Percentiles rank a stretch among this genome's conserved stretches.
These are phyloP conservation scores for Phellinidium pouzarii DNA, from an alignment of 1,284 basidiomycete genomes.

Conservation along the genomic window DNA sequence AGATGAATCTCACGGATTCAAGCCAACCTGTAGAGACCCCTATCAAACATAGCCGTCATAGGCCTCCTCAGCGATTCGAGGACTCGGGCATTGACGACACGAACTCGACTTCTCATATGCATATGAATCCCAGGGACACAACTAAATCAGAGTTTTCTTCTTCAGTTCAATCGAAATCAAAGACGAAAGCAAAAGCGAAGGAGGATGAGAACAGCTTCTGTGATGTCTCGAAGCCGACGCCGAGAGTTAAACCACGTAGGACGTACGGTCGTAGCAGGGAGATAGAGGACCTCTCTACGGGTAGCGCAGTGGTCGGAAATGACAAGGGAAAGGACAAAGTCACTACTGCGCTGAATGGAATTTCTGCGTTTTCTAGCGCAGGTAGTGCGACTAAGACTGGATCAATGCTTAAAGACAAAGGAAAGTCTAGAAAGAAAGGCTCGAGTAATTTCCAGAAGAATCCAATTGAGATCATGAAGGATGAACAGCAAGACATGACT, in stretches of 20 bases:
- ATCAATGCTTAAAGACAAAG: background rate
- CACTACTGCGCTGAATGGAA: too few relatives aligned
- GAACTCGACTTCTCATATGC: background rate
- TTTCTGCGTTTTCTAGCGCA: too few relatives aligned
- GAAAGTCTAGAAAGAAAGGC: background rate
- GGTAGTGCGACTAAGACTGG: background rate
- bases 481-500: background rate
- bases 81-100: background rate
- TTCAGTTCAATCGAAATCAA: background rate
- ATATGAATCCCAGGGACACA: background rate
- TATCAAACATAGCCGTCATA: background rate
- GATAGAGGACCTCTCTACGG: background rate
- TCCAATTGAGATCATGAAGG: background rate
- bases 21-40: conserved; percentile 4
- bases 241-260: background rate
- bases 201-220: conserved; percentile 2
- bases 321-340: background rate
- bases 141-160: background rate
- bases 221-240: background rate
- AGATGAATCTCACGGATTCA: conserved; percentile 5
- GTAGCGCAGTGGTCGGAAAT: too few relatives aligned
- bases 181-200: background rate
- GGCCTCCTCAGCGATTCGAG: background rate
- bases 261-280: background rate
- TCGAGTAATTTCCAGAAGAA: background rate